Evolutionary conservation across 331 rosid genomes (phyloP), one percentile per base, ranked within the genome.

Genomic region (Telfairia occidentalis): DNA sequence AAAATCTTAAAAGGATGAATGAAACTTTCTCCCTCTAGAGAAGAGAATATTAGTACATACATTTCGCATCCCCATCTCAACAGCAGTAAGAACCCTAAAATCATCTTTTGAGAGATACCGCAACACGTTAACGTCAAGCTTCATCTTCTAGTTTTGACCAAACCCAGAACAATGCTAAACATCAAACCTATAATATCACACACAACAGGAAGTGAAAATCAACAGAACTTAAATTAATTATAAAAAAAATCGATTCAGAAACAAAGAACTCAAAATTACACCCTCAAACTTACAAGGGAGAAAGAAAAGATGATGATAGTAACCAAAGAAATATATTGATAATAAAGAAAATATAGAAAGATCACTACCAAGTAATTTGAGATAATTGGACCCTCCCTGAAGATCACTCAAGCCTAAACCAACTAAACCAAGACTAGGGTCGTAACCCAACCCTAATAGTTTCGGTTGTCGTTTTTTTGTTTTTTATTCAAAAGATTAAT

Each of bases 61-160:
- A 65, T 65, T 65, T 11, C 72, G 72, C 72, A 65, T 65, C 50
- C 72, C 72, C 72, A 65, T 65, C 72, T 65, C 72, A 65, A 65
- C 72, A 38, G 72, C 72, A 65, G 72, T 65, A 65, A 65, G 72
- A 34, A 65, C 72, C 50, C 72, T 65, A 38, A 65, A 65, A 65
- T 65, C 72, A 65, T 65, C 72, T 65, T 65, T 65, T 0, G 72
- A 65, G 72, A 65, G 72, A 65, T 65, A 65, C n/a, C 72, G 72
- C 50, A 65, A 43, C 8, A 24, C 72, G 11, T 65, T 65, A 4
- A 65, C 72, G 5, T 65, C 72, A 4, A 65, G 72, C 72, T 65
- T 65, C 72, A 65, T 65, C 19, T 65, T 65, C 5, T 9, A n/a
- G 13, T 65, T 37, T 19, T 50, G 5, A 23, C 19, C 72, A 65